Evolutionary conservation across 768 basidiomycete species (phyloP), one percentile per base, ranked within the genome.

Genomic region (Coprinellus aureogranulatus): DNA sequence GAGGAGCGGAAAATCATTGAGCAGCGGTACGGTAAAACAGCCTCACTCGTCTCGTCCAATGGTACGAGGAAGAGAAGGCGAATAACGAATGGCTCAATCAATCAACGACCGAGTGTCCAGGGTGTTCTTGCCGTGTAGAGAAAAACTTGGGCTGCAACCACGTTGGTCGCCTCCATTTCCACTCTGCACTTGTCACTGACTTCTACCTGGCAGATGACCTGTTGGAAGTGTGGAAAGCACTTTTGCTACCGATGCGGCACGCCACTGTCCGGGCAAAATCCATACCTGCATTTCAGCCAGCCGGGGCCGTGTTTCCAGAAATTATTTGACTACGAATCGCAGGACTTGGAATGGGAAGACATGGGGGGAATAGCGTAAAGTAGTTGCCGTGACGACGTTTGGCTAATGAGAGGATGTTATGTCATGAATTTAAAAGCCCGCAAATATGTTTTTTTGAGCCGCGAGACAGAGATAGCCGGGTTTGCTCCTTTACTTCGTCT

Each of bases 101-200:
- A 31, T 83, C 81, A 41, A 90, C 93, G 11, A 87, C 79, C 70
- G 74, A 76, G 20, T 91, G 90, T 67, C 89, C 92, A 3, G 85
- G 85, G 4, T 95, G 94, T 71, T 63, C 72, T 4, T 79, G 90
- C 14, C 76, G 81, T 58, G 87, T 94, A 11, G 88, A 91, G 72
- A 91, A 92, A 72, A 81, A 78, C 18, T 62, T 79, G 58, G 93
- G 93, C 1, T 95, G 94, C 72, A 95, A 95, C 70, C 94, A 96
- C 73, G 92, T 93, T 74, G 60, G 87, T 75, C 58, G 23, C 53
- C 44, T 46, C 50, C 40, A n/a, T 41, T 54, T 51, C n/a, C 57
- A 55, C 50, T 23, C 62, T 14, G 37, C 16, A 39, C 48, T 59
- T 53, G 9, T 42, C 59, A 14, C 53, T 37, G 41, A 41, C 40